phyloP scores from a whole-genome alignment of 2,329 filamentous ascomycete species.

The Exophiala lecanii-corni region DNA sequence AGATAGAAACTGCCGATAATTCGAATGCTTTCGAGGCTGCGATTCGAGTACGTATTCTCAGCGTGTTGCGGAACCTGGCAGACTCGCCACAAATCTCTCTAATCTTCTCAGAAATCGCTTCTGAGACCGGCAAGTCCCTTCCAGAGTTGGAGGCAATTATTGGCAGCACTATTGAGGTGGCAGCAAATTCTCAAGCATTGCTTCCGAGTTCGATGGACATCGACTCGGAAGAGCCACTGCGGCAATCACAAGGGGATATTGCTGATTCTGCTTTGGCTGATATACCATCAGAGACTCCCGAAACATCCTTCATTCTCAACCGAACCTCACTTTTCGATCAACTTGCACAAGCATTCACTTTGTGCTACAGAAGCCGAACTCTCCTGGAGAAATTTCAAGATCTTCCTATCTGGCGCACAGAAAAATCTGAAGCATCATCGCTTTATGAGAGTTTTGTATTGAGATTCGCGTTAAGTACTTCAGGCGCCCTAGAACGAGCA shows the following conservation, averaged over 20 bases:
- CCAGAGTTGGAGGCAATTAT: slow-evolving; percentile 71
- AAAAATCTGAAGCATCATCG: slow-evolving; percentile 3
- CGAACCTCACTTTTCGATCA: slow-evolving; percentile 35
- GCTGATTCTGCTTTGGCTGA: slow-evolving; percentile 34
- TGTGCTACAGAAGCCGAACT: slow-evolving; percentile 31
- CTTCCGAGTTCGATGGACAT: slow-evolving; percentile 52
- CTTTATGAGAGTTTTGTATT: slow-evolving; percentile 22
- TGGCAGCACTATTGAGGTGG: slow-evolving; percentile 61
- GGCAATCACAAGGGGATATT: slow-evolving; percentile 27
- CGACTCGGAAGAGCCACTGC: slow-evolving; percentile 22
- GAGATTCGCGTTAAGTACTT: slow-evolving; percentile 14
- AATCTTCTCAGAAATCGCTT: slow-evolving; percentile 63
- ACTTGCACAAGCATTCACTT: slow-evolving; percentile 36
- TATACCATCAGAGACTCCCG: slow-evolving; percentile 27
- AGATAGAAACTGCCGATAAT: slow-evolving; percentile 7
- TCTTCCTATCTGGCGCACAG: slow-evolving; percentile 34
- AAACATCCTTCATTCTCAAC: slow-evolving; percentile 36
- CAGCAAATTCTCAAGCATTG: slow-evolving; percentile 46
- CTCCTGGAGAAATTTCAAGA: slow-evolving; percentile 34
- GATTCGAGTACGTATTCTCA: slow-evolving; percentile 60
- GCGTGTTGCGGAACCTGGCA: slow-evolving; percentile 62
- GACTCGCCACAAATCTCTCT: slow-evolving; percentile 57
- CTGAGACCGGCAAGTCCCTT: slow-evolving; percentile 65
- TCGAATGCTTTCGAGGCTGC: slow-evolving; percentile 29
- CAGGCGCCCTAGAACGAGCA: slow-evolving; percentile 38